Evolutionary conservation across 441 rosid species (phyloP).

Genomic region (Brassica balearica): DNA sequence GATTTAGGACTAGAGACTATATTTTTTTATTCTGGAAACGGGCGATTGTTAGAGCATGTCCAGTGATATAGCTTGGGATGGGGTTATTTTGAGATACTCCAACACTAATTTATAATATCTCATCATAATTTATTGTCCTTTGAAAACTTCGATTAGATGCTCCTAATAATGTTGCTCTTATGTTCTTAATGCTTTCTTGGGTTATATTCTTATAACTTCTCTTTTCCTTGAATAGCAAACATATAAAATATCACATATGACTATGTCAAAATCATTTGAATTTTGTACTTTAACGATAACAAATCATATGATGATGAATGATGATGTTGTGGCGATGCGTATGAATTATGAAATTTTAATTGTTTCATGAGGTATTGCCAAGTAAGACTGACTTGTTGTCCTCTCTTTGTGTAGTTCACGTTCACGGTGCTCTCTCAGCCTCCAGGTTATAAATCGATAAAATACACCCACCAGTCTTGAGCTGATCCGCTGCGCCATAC

Average conservation of each 20-base stretch:
- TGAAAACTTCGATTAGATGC: background rate
- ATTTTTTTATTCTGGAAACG: background rate
- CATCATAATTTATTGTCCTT: background rate
- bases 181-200: too few relatives aligned
- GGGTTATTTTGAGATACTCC: background rate
- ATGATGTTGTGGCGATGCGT: background rate
- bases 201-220: background rate
- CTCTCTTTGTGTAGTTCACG: slow-evolving; percentile 32
- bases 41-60: background rate
- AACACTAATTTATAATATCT: background rate
- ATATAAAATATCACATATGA: background rate
- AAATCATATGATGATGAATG: background rate
- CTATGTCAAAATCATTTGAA: background rate
- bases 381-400: background rate
- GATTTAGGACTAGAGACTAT: background rate
- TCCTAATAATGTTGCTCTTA: background rate
- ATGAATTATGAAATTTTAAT: background rate
- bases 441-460: background rate
- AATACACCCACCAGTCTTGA: slow-evolving; percentile 10
- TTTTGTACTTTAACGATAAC: background rate
- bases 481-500: slow-evolving; percentile 6
- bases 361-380: background rate
- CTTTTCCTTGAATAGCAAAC: background rate
- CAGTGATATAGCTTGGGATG: too few relatives aligned
- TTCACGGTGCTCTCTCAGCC: slow-evolving; percentile 41